Percentiles rank a stretch among this genome's conserved stretches.
Conservation (phyloP, 2,329 filamentous ascomycete genomes). For the Periconia macrospinosa region DNA sequence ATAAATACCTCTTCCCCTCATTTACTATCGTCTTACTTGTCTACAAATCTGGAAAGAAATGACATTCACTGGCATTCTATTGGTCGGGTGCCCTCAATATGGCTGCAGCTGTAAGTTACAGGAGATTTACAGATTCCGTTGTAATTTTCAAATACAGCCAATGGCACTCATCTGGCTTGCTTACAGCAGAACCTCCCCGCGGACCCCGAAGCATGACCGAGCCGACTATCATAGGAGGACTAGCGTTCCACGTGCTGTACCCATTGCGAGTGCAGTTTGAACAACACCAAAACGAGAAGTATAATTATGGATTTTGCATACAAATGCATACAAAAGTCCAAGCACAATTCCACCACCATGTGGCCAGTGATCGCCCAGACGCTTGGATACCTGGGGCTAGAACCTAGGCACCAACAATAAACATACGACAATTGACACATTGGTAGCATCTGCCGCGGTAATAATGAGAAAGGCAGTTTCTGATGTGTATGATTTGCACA, state of each 20-base stretch:
- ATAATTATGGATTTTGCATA: no score
- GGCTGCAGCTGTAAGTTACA: background rate
- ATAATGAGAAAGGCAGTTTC: constrained; percentile 12
- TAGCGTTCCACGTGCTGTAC: background rate
- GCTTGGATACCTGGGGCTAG: background rate
- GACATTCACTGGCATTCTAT: no score
- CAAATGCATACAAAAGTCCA: background rate
- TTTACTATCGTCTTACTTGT: background rate
- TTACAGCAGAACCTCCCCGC: background rate
- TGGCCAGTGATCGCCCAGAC: background rate
- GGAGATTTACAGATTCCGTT: background rate
- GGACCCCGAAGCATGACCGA: no score
- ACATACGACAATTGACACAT: background rate
- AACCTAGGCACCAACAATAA: background rate
- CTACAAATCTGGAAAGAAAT: no score
- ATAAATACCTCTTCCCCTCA: background rate
- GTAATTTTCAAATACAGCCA: background rate
- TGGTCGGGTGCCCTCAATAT: no score
- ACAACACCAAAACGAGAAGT: no score
- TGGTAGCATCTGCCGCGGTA: background rate
- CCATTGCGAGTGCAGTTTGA: no score
- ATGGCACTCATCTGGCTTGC: background rate
- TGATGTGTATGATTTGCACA: constrained; percentile 31
- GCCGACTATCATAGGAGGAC: background rate
- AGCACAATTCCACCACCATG: constrained; percentile 5